Evolutionary conservation across 2,329 filamentous ascomycete genomes (phyloP).

Genomic region (Microdochium paspali): DNA sequence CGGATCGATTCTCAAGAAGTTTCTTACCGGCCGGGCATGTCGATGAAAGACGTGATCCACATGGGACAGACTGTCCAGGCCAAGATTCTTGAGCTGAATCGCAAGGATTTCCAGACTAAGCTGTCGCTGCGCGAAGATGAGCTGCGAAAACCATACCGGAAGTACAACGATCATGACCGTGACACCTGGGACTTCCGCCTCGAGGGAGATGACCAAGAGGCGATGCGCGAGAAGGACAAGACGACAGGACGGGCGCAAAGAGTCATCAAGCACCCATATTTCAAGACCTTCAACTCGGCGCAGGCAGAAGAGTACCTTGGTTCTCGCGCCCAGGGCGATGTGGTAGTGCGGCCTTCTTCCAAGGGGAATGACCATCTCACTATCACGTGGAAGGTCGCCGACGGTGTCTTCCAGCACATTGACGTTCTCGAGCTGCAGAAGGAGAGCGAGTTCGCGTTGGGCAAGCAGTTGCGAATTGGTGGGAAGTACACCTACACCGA

Average conservation of each 20-base stretch:
- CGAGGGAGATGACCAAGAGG: constrained; percentile 74
- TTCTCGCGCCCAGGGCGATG: constrained; percentile 75
- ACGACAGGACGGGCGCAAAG: constrained; percentile 77
- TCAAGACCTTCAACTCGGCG: constrained; percentile 83
- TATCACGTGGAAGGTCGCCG: constrained; percentile 95
- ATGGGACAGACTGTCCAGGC: constrained; percentile 78
- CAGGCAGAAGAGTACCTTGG: constrained; percentile 93
- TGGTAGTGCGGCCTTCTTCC: constrained; percentile 90
- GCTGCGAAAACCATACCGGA: constrained; percentile 62
- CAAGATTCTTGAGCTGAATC: constrained; percentile 81
- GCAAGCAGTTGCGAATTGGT: constrained; percentile 73
- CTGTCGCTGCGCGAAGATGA: constrained; percentile 77
- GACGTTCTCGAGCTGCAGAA: constrained; percentile 96
- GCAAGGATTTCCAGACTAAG: constrained; percentile 74
- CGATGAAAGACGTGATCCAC: constrained; percentile 65
- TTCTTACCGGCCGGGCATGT: constrained; percentile 54
- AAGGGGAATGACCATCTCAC: constrained; percentile 93
- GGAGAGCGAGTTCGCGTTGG: constrained; percentile 91
- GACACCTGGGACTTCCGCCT: constrained; percentile 82
- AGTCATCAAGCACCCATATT: constrained; percentile 96
- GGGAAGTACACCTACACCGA: constrained; percentile 90
- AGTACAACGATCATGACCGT: constrained; percentile 59
- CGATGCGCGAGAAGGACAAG: constrained; percentile 77
- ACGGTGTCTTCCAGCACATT: constrained; percentile 94
- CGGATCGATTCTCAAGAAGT: constrained; percentile 77